Conservation (phyloP, 2,329 filamentous ascomycete species). For the Diaporthe batatas region DNA sequence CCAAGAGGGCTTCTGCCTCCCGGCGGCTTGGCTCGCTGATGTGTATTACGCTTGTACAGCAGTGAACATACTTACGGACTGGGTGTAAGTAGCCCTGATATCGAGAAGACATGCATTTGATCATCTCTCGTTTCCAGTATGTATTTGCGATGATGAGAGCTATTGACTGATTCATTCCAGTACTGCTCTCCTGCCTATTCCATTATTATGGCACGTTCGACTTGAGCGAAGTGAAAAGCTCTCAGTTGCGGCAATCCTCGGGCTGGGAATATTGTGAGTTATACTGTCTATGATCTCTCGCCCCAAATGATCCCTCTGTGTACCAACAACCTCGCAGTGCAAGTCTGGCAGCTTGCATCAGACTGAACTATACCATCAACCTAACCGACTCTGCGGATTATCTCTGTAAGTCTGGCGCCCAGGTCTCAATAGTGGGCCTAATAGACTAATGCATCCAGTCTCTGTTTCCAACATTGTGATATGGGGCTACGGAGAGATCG, state of each 20-base stretch:
- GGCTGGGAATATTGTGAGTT: slow-evolving; percentile 41
- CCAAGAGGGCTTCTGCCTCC: slow-evolving; percentile 36
- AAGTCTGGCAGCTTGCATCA: slow-evolving; percentile 40
- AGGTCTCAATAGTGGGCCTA: not conserved
- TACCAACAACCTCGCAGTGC: slow-evolving; percentile 32
- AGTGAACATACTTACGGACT: slow-evolving; percentile 40
- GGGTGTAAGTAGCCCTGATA: slow-evolving; percentile 6
- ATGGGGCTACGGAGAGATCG: slow-evolving; percentile 41
- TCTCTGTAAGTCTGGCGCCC: slow-evolving; percentile 32
- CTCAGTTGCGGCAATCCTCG: slow-evolving; percentile 39
- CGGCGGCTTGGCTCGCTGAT: slow-evolving; percentile 36
- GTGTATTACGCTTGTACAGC: slow-evolving; percentile 38
- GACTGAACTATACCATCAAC: slow-evolving; percentile 40
- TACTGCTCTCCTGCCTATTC: slow-evolving; percentile 35
- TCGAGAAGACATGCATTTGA: not conserved
- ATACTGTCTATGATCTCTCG: not conserved
- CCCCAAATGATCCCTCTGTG: not conserved
- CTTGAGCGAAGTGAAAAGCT: slow-evolving; percentile 41
- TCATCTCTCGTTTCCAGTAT: not conserved
- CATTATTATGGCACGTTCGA: slow-evolving; percentile 39
- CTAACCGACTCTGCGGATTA: slow-evolving; percentile 34
- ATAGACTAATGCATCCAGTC: slow-evolving; percentile 10
- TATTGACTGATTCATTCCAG: not conserved
- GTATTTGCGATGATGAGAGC: not conserved
- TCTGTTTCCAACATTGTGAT: slow-evolving; percentile 38